Evolutionary conservation across 2,329 filamentous ascomycete genomes (phyloP), one percentile per base, ranked within the genome.

Genomic region (Cryphonectria carpinicola): DNA sequence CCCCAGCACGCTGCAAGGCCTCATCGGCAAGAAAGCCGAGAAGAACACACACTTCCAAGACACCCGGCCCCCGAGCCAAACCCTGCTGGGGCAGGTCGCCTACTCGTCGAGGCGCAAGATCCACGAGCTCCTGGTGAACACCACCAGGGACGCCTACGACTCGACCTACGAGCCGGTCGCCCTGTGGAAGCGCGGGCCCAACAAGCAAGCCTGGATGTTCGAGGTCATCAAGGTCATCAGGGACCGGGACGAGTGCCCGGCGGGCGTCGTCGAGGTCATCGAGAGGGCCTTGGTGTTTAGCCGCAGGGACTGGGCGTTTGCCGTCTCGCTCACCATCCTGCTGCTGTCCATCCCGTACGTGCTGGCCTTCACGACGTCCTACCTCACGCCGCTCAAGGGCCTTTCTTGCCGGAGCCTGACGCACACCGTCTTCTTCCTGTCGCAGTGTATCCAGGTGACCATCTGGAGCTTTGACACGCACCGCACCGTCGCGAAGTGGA

Each of bases 1-100:
- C 46, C 77, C 77, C 13, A 76, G 74, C 62, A 76, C 74, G n/a
- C 68, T 78, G 4, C 76, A 78, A 56, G 76, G 74, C 1, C 41
- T 65, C 19, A 28, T 65, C 17, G 63, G 63, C 2, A 52, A 65
- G 43, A 65, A 49, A 22, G 25, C 41, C 11, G 28, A 22, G 1
- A 52, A 22, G n/a, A 49, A 13, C 28, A 7, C 10, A 10, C 63
- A 19, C 5, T 10, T 28, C 14, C 4, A 41, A 14, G 13, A 4
- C 7, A 52, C 8, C 13, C 22, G 4, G 2, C 25, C 25, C 14
- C 4, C n/a, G 6, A 4, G 13, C 13, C 52, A 32, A 7, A 52
- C 39, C 19, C 43, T 14, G 3, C 25, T 32, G 1, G 41, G n/a
- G 3, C 41, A 22, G 4, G 10, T 8, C n/a, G 1, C 11, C 13